phyloP scores from a whole-genome alignment of 139 green algal species.

The Coelastrella sp. region DNA sequence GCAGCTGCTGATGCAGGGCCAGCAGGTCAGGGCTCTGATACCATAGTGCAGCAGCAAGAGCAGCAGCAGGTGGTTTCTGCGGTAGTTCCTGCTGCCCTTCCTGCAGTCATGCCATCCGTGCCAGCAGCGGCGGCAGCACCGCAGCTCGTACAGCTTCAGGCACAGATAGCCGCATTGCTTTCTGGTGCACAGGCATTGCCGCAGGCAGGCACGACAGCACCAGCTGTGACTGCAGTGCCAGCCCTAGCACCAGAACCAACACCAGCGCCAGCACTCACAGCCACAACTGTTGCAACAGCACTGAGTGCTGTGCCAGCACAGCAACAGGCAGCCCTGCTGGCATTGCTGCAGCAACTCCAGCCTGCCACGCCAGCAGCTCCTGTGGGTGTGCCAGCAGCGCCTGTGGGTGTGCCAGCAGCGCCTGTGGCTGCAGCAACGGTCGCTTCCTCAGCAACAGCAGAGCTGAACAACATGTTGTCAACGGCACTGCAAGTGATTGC shows the following conservation, averaged over 20 bases:
- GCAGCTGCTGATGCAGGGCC: neutral
- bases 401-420: neutral
- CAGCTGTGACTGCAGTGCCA: neutral
- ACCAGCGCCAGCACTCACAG: neutral
- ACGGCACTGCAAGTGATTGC: slow-evolving; percentile 27
- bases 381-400: neutral
- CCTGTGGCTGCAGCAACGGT: neutral
- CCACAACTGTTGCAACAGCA: neutral
- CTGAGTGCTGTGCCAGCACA: neutral
- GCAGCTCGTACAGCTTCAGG: neutral
- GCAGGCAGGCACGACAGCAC: neutral
- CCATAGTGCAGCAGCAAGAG: neutral
- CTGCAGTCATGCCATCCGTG: neutral
- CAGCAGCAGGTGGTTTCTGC: slow-evolving; percentile 9
- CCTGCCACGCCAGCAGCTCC: neutral
- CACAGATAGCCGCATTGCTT: neutral
- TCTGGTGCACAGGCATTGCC: neutral
- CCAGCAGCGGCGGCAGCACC: neutral
- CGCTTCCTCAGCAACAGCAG: neutral
- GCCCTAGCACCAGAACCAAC: neutral
- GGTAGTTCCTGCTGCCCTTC: neutral
- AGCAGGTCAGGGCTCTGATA: neutral
- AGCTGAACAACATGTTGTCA: neutral
- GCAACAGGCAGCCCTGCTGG: neutral
- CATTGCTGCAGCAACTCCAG: slow-evolving; percentile 2